A percentile compares a stretch with the other conserved stretches of the same genome.
These are phyloP conservation scores for Acanthamoeba triangularis DNA, from an alignment of 208 protist species.

Conservation along the genomic window DNA sequence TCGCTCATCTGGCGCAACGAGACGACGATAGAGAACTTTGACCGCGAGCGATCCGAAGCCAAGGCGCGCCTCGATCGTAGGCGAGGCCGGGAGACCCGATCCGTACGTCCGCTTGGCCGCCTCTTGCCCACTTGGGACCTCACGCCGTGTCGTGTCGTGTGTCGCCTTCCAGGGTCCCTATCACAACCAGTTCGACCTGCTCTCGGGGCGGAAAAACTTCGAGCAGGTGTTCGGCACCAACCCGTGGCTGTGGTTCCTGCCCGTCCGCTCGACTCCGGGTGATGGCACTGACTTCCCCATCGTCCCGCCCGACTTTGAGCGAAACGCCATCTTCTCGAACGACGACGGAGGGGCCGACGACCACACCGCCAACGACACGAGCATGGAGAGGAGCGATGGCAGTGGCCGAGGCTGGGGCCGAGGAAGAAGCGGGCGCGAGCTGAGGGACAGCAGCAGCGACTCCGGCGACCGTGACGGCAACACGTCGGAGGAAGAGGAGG, in stretches of 20 bases:
- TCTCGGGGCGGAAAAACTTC: slow-evolving; percentile 40
- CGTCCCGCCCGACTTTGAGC: slow-evolving; percentile 55
- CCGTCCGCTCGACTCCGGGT: slow-evolving; percentile 28
- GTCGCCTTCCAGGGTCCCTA: neutral
- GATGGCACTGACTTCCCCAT: slow-evolving; percentile 60
- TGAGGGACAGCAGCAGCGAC: neutral
- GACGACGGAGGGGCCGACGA: neutral
- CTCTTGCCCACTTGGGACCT: neutral
- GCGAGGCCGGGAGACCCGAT: neutral
- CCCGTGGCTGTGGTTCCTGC: slow-evolving; percentile 77
- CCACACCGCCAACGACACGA: neutral
- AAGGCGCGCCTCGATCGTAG: neutral
- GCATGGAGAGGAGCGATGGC: neutral
- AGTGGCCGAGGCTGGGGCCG: neutral
- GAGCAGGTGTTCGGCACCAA: slow-evolving; percentile 77
- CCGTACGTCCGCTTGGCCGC: neutral
- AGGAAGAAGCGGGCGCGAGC: neutral
- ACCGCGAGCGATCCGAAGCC: slow-evolving; percentile 16
- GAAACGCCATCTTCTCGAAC: neutral
- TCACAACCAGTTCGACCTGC: slow-evolving; percentile 57
- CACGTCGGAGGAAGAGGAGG: neutral
- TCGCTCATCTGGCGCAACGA: slow-evolving; percentile 26
- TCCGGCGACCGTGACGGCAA: neutral
- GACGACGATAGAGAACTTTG: slow-evolving; percentile 75
- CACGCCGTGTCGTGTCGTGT: neutral